A percentile compares a stretch with the other conserved stretches of the same genome.
phyloP scores from a whole-genome alignment of 1,284 basidiomycete genomes.

The Puccinia novopanici region DNA sequence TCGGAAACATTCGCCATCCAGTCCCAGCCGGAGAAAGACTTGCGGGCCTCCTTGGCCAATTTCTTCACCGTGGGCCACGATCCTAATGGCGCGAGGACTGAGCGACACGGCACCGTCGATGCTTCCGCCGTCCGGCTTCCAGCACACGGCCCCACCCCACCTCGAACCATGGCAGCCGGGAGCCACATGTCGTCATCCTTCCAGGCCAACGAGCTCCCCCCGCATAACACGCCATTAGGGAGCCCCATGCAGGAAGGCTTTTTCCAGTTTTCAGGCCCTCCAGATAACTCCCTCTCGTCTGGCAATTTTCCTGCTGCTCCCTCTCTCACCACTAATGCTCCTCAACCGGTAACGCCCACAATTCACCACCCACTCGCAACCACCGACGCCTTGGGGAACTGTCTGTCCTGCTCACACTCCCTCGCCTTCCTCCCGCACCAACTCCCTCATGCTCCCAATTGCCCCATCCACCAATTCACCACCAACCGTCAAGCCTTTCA shows the following conservation, averaged over 20 bases:
- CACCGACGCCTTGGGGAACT: background rate
- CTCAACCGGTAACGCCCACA: background rate
- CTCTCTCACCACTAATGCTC: background rate
- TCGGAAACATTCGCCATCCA: conserved; percentile 44
- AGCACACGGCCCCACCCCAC: background rate
- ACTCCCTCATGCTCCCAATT: background rate
- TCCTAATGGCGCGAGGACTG: conserved; percentile 11
- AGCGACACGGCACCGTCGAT: background rate
- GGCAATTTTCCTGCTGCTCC: background rate
- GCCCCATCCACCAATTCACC: background rate
- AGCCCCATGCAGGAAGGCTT: conserved; percentile 19
- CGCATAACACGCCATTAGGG: conserved; percentile 37
- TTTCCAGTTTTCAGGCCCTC: background rate
- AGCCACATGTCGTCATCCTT: background rate
- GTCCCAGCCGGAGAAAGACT: conserved; percentile 43
- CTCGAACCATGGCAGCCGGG: background rate
- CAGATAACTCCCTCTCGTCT: background rate
- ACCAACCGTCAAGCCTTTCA: background rate
- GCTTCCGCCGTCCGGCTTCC: background rate
- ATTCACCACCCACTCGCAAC: background rate
- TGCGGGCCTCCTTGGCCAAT: conserved; percentile 33
- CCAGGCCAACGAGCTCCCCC: conserved; percentile 1
- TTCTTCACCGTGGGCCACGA: conserved; percentile 15
- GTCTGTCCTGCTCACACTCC: background rate
- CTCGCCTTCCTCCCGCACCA: background rate